Conservation (phyloP, 495 filamentous ascomycete genomes). For the Oidiodendron maius region DNA sequence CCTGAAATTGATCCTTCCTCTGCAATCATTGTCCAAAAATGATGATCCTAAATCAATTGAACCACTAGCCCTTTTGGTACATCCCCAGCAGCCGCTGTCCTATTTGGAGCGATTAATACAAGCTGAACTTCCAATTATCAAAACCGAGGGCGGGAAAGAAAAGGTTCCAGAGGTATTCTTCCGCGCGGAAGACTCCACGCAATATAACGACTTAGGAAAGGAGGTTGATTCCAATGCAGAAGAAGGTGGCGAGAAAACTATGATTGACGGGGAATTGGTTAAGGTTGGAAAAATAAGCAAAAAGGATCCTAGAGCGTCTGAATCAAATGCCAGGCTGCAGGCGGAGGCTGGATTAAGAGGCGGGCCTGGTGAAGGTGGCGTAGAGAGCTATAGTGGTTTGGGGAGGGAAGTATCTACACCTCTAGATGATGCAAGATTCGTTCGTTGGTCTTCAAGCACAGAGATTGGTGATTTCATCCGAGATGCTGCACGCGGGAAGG, state of each 20-base stretch:
- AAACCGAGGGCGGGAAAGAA: slow-evolving; percentile 46
- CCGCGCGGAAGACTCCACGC: slow-evolving; percentile 64
- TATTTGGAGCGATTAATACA: slow-evolving; percentile 90
- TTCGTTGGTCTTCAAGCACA: slow-evolving; percentile 85
- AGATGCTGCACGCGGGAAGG: slow-evolving; percentile 74
- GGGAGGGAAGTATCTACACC: slow-evolving; percentile 38
- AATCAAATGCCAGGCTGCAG: slow-evolving; percentile 16
- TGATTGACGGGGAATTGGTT: slow-evolving; percentile 42
- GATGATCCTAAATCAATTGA: slow-evolving; percentile 61
- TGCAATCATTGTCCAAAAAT: slow-evolving; percentile 48
- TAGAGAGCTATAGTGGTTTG: slow-evolving; percentile 55
- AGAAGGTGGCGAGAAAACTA: slow-evolving; percentile 32
- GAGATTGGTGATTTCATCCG: slow-evolving; percentile 95
- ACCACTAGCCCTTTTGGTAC: slow-evolving; percentile 80
- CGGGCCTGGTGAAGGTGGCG: slow-evolving; percentile 42
- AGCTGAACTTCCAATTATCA: slow-evolving; percentile 74
- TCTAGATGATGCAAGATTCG: slow-evolving; percentile 43
- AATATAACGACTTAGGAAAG: slow-evolving; percentile 41
- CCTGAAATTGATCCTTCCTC: slow-evolving; percentile 81
- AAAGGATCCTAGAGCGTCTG: slow-evolving; percentile 10
- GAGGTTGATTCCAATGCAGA: slow-evolving; percentile 24
- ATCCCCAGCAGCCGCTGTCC: slow-evolving; percentile 88
- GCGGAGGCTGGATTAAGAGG: slow-evolving; percentile 18
- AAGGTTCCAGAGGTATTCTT: slow-evolving; percentile 74
- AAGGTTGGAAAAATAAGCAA: slow-evolving; percentile 40